These are phyloP conservation scores for Powellomyces hirtus DNA, from an alignment of 192 early-diverging fungal genomes.

Conservation along the genomic window DNA sequence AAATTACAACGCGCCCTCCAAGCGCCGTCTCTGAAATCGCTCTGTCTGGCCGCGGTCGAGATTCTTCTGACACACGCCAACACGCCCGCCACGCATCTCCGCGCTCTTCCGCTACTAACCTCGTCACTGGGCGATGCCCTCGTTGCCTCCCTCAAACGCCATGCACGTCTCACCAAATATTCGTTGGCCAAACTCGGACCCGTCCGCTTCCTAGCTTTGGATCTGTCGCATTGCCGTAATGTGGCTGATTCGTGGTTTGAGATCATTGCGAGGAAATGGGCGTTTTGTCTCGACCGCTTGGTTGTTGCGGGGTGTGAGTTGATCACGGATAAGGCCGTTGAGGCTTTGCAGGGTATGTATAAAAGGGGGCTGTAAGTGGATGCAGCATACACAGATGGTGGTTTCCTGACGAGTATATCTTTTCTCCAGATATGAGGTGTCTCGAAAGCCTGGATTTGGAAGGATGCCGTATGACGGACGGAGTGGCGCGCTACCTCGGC, in stretches of 20 bases:
- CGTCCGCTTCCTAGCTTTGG: not conserved
- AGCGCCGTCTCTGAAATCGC: not conserved
- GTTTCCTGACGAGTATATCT: not conserved
- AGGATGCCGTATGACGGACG: conserved; percentile 1
- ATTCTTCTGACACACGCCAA: not conserved
- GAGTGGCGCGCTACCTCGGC: not conserved
- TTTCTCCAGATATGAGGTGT: not conserved
- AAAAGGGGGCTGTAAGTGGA: not conserved
- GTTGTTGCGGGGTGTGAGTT: not conserved
- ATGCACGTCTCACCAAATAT: not conserved
- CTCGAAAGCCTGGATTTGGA: not conserved
- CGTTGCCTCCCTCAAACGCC: not conserved
- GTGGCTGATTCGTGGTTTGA: not conserved
- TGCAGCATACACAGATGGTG: not conserved
- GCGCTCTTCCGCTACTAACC: not conserved
- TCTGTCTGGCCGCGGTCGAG: not conserved
- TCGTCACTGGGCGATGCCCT: not conserved
- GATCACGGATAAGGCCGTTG: not conserved
- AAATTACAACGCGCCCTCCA: not conserved
- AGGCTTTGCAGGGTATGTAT: not conserved
- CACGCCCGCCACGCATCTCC: not conserved
- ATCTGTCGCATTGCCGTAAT: not conserved
- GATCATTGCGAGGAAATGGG: not conserved
- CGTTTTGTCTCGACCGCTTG: not conserved
- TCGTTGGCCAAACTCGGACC: not conserved